Conservation (phyloP, 129 eudicot species). For the Silybum marianum region DNA sequence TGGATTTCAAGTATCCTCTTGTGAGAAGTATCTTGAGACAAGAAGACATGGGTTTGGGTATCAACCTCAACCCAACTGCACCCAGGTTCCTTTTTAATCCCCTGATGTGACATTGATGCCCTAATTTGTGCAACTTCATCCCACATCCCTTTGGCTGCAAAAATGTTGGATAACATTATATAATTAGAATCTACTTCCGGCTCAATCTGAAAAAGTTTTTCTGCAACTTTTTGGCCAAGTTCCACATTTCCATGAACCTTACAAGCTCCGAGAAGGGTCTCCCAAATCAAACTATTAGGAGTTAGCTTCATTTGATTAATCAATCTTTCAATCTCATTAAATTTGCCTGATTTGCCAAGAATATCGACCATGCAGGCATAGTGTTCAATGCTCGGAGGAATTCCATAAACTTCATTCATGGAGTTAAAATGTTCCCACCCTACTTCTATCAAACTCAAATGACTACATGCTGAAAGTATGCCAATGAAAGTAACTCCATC, state of each 20-base stretch:
- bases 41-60: slow-evolving; percentile 41
- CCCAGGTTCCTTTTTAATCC: slow-evolving; percentile 48
- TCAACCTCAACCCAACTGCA: slow-evolving; percentile 49
- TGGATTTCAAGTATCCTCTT: slow-evolving; percentile 32
- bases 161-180: slow-evolving; percentile 43
- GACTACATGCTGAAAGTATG: slow-evolving; percentile 47
- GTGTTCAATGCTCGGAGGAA: slow-evolving; percentile 35
- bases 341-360: slow-evolving; percentile 45
- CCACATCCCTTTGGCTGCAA: slow-evolving; percentile 51
- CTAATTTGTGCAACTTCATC: slow-evolving; percentile 38
- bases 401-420: slow-evolving; percentile 33
- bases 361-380: slow-evolving; percentile 55
- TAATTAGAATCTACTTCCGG: slow-evolving; percentile 48
- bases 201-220: slow-evolving; percentile 38
- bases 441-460: slow-evolving; percentile 35
- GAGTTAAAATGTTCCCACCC: slow-evolving; percentile 40
- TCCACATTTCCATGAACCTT: slow-evolving; percentile 44
- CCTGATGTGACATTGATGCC: slow-evolving; percentile 39
- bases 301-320: slow-evolving; percentile 36
- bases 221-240: slow-evolving; percentile 43
- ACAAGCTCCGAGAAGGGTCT: slow-evolving; percentile 52
- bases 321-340: slow-evolving; percentile 42
- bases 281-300: slow-evolving; percentile 40
- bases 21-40: slow-evolving; percentile 44
- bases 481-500: slow-evolving; percentile 46